Evolutionary conservation across 2,329 filamentous ascomycete species (phyloP).

Genomic region (Lasiodiplodia hormozganensis): DNA sequence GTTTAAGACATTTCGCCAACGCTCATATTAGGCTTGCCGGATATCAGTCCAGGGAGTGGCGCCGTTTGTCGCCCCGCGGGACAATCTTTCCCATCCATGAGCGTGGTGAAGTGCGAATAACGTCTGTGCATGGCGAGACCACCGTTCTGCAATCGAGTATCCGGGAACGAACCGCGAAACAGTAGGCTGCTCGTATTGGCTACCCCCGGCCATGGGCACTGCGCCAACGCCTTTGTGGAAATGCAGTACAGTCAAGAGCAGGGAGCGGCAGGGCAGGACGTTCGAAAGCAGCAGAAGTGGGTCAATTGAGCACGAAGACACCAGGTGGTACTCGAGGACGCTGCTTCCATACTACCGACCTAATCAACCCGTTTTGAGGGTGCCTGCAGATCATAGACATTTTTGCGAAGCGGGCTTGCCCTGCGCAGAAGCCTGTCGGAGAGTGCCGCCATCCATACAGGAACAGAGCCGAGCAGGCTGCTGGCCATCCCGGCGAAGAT

Average conservation of each 20-base stretch:
- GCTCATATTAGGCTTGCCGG: conserved; percentile 14
- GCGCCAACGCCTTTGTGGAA: background rate
- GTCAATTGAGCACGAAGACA: background rate
- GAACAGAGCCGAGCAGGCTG: background rate
- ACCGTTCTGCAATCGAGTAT: conserved; percentile 19
- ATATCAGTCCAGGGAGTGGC: conserved; percentile 1
- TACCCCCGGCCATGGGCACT: background rate
- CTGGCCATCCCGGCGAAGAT: conserved; percentile 1
- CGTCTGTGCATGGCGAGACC: conserved; percentile 29
- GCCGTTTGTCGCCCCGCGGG: conserved; percentile 23
- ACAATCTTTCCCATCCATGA: conserved; percentile 21
- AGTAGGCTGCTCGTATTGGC: conserved; percentile 5
- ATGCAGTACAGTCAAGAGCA: conserved; percentile 4
- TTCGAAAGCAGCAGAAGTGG: conserved; percentile 3
- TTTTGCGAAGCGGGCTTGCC: background rate
- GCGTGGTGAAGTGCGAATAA: background rate
- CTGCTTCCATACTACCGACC: background rate
- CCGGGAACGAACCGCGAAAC: conserved; percentile 24
- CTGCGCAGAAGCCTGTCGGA: conserved; percentile 23
- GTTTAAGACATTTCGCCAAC: conserved; percentile 19
- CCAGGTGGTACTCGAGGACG: conserved; percentile 7
- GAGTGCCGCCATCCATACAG: background rate
- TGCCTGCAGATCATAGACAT: background rate
- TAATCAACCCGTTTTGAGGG: background rate
- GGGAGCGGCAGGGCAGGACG: background rate